Evolutionary conservation across 1,139 yeast genomes (phyloP), one percentile per base, ranked within the genome.

Genomic region (Zygosaccharomyces sapae): DNA sequence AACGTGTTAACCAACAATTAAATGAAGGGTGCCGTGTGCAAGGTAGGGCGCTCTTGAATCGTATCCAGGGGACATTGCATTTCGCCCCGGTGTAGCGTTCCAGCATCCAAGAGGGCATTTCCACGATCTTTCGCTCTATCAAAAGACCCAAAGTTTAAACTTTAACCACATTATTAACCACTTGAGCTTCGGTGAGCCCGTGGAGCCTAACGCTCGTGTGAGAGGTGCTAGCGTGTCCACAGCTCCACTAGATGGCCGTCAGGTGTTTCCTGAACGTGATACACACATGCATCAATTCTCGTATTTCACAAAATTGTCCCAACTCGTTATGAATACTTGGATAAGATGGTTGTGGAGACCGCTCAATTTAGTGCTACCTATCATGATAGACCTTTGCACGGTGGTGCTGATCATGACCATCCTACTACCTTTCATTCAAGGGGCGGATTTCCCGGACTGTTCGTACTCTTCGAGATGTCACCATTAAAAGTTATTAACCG

Each of bases 401-500:
- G 98, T 10, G 98, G 97, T 30, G 76, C 83, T 50, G 98, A 92
- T 63, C 85, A 77, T 27, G 96, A 88, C 63, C 96, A 92, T 67
- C 90, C 90, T 44, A 85, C 87, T 64, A 88, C 96, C 0, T 56
- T 84, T 41, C 97, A 92, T 62, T 78, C 83, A 2, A 72, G 79
- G 47, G 97, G 97, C 18, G 98, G 98, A 5, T 73, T 85, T 25
- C 97, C 98, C 0, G 97, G 97, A 2, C 78, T 89, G 5, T 87
- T 81, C 65, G 80, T 92, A 70, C 74, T 83, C 59, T 90, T 90
- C 68, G 98, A 92, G 59, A 89, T 92, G 63, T 84, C 95, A 45
- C 96, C 98, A 6, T 73, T 92, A 72, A 89, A 90, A 66, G 90
- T 92, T 44, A 86, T 90, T 59, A 89, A 90, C 68, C 76, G 80